Base-by-base conservation (phyloP, 441 rosid genomes). In the Melastoma candidum region DNA sequence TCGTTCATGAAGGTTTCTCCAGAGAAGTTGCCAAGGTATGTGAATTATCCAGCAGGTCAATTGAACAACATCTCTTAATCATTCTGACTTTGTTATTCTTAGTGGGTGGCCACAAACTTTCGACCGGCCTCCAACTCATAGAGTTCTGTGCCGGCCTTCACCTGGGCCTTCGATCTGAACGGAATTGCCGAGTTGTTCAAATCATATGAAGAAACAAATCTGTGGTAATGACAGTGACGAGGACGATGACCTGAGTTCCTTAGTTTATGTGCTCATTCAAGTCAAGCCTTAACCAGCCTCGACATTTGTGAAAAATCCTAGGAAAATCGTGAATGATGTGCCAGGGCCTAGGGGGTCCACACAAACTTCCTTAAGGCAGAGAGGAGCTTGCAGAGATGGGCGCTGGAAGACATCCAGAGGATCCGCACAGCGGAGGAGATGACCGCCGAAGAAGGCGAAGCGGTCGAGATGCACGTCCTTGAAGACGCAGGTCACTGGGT, bases 401-500 rank as follows among this genome's bases (percentile, higher is more conserved):
- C 98, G 44, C 75, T 90, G 12, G 77, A 82, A 80, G 98, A 90
- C 74, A 82, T 90, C 56, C 93, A 80, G 65, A 70, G 98, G 48
- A 90, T 92, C 60, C 98, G 84, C 11, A 77, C 84, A 0, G 98
- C 96, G 1, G 98, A 90, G 66, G 85, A 80, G 81, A 63, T 78
- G 22, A 95, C 98, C 48, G 68, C 81, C 51, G 96, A 87, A 14
- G 90, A 82, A 61, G 98, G 95, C 6, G 87, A 88, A 12, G 96
- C 95, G 46, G 96, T 90, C 46, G 87, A 87, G 70, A 87, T 90
- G 96, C 98, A 90, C 68, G 98, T 87, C 66, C 87, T 90, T 29
- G 98, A 90, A 79, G 98, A 87, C 50, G 95, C 98, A 3, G 96
- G 98, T n/a, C 98, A 87, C 60, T 90, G 98, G 98, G 96, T 87